A percentile compares a stretch with the other conserved stretches of the same genome.
Evolutionary conservation across 2,329 filamentous ascomycete genomes (phyloP).

Genomic region (Exophiala viscosa): DNA sequence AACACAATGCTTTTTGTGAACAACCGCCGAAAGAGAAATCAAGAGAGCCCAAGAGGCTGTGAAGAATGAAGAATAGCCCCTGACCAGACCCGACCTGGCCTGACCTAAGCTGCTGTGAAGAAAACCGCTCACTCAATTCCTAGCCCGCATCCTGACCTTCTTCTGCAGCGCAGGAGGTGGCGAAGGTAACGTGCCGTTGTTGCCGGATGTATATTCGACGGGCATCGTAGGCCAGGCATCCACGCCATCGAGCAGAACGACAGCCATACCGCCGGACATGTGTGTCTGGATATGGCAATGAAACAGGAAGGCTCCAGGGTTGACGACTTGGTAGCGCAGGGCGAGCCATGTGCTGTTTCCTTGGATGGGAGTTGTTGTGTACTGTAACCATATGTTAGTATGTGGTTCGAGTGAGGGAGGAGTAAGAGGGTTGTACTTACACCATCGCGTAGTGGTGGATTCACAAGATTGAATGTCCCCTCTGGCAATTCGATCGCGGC

Average conservation of each 20-base stretch:
- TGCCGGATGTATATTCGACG: conserved; percentile 26
- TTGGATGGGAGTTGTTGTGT: conserved; percentile 37
- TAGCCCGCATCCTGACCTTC: conserved; percentile 14
- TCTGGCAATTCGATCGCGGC: conserved; percentile 45
- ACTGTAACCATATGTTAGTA: conserved; percentile 25
- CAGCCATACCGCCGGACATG: conserved; percentile 54
- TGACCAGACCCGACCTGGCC: too few relatives aligned
- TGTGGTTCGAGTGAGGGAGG: neutral
- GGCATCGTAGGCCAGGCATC: conserved; percentile 32
- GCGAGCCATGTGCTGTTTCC: conserved; percentile 46
- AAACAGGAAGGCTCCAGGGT: conserved; percentile 54
- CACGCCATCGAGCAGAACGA: conserved; percentile 46
- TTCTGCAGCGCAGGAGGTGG: conserved; percentile 12
- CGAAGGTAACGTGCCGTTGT: conserved; percentile 6
- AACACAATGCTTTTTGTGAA: too few relatives aligned
- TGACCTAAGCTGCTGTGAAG: too few relatives aligned
- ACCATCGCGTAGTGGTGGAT: conserved; percentile 53
- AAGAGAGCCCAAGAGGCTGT: too few relatives aligned
- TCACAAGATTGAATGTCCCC: conserved; percentile 54
- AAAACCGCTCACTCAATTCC: too few relatives aligned
- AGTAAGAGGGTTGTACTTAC: conserved; percentile 12
- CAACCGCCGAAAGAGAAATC: too few relatives aligned
- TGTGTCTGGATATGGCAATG: conserved; percentile 58
- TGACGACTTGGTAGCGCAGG: conserved; percentile 52
- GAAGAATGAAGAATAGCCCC: too few relatives aligned